A percentile compares a stretch with the other conserved stretches of the same genome.
phyloP scores from a whole-genome alignment of 75 land plant genomes.

The Larix kaempferi region DNA sequence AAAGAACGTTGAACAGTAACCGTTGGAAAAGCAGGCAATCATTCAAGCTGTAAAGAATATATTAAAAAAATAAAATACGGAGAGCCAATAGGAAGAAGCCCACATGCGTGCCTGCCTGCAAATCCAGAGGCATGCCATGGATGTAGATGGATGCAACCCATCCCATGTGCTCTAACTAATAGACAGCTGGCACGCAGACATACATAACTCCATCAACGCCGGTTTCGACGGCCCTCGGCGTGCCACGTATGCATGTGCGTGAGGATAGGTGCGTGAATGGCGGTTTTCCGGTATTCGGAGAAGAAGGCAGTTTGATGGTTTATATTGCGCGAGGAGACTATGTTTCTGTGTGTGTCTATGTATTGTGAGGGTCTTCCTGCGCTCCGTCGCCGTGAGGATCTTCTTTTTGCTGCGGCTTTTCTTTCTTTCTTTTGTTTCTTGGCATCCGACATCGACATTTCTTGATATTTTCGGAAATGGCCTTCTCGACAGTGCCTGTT shows the following conservation, averaged over 20 bases:
- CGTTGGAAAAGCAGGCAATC: neutral
- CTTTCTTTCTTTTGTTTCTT: neutral
- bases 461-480: slow-evolving; percentile 25
- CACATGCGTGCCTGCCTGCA: neutral
- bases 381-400: neutral
- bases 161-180: neutral
- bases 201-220: neutral
- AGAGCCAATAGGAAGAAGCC: neutral
- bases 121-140: neutral
- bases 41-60: neutral
- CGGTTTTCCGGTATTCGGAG: neutral
- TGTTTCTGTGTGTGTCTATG: neutral
- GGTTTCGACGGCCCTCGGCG: no score
- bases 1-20: neutral
- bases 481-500: neutral
- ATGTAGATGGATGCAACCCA: no score
- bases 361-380: neutral
- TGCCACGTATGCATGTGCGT: neutral
- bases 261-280: no score
- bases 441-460: no score
- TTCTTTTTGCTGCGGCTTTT: neutral
- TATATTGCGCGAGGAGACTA: neutral
- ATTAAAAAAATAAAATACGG: neutral
- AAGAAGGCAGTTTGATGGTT: neutral
- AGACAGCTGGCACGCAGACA: neutral